Conservation (phyloP, 768 basidiomycete species). For the Hydnum rufescens region DNA sequence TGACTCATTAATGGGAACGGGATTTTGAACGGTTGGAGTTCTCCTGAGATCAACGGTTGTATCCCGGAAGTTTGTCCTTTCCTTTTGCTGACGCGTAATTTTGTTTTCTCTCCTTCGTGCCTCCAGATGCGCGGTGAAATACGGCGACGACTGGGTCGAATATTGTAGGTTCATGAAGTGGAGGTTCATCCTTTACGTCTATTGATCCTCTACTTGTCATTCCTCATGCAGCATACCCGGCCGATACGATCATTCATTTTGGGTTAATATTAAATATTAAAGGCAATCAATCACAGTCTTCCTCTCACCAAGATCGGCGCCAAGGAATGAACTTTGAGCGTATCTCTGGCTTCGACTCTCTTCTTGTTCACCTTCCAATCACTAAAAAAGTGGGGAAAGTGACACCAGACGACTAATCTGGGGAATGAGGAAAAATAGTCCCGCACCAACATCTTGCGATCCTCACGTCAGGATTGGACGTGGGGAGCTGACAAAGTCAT, state of each 20-base stretch:
- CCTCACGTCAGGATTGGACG: background rate
- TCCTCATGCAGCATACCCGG: no score
- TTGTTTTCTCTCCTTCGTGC: background rate
- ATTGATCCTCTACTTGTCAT: no score
- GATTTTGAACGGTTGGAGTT: conserved; percentile 71
- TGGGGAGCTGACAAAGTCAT: no score
- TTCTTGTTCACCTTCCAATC: no score
- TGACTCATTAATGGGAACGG: conserved; percentile 75
- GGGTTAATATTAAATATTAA: no score
- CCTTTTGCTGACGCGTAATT: background rate
- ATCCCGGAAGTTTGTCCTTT: background rate
- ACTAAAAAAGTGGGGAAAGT: background rate
- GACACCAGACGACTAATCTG: background rate
- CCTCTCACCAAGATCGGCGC: no score
- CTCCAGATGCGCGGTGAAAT: conserved; percentile 61
- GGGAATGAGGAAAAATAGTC: background rate
- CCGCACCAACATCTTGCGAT: background rate
- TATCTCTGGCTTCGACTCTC: no score
- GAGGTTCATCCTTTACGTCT: conserved; percentile 81
- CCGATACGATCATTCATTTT: no score
- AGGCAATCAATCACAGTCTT: no score
- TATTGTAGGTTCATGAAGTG: conserved; percentile 77
- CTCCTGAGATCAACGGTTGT: background rate
- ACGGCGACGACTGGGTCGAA: conserved; percentile 86
- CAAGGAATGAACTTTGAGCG: no score